Conservation (phyloP, 192 early-diverging fungal genomes). For the Mortierella hygrophila region DNA sequence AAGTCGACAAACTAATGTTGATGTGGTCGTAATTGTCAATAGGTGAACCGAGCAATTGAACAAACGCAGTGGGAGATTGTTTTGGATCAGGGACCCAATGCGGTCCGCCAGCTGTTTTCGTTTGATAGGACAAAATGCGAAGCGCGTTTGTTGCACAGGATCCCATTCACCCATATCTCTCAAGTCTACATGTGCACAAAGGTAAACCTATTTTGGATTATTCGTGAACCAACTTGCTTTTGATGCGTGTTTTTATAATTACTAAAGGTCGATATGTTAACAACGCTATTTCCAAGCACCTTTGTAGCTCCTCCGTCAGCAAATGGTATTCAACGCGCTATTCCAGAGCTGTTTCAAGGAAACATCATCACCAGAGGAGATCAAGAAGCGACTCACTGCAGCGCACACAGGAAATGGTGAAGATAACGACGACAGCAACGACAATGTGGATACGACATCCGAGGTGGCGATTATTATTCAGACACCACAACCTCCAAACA, state of each 20-base stretch:
- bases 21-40: background rate
- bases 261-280: background rate
- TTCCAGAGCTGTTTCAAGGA: constrained; percentile 65
- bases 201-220: constrained; percentile 6
- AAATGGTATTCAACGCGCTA: constrained; percentile 59
- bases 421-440: background rate
- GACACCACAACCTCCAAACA: constrained; percentile 36
- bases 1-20: no score
- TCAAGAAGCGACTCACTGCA: constrained; percentile 11
- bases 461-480: constrained; percentile 39
- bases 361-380: constrained; percentile 12
- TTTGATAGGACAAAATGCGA: constrained; percentile 53
- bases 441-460: background rate
- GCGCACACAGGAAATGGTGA: background rate
- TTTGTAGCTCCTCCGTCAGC: constrained; percentile 55
- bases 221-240: no score
- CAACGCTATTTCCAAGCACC: background rate
- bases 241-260: background rate
- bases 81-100: constrained; percentile 34
- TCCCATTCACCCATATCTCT: constrained; percentile 46
- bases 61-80: constrained; percentile 44
- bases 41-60: constrained; percentile 32
- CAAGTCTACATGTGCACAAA: constrained; percentile 51
- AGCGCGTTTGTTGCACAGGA: constrained; percentile 36
- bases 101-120: constrained; percentile 39